These are phyloP conservation scores for Eremomyces bilateralis DNA, from an alignment of 495 filamentous ascomycete species.

Conservation along the genomic window DNA sequence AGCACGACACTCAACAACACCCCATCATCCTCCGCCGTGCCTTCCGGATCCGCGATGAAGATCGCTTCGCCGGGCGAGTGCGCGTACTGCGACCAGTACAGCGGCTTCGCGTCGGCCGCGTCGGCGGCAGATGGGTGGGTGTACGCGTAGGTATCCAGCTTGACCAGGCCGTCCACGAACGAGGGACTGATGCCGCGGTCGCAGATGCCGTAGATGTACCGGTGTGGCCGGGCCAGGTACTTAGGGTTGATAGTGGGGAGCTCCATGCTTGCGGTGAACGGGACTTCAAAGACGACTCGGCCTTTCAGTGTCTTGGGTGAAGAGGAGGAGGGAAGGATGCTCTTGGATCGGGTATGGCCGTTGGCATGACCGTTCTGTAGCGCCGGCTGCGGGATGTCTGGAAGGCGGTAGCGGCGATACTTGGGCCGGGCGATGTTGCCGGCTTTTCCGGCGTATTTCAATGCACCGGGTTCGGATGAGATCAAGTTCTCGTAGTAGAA, in stretches of 20 bases:
- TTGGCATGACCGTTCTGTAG: no score
- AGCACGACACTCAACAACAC: constrained; percentile 51
- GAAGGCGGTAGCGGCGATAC: constrained; percentile 27
- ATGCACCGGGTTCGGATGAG: constrained; percentile 1
- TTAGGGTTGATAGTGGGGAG: constrained; percentile 41
- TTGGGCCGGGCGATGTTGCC: constrained; percentile 14
- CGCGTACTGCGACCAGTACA: constrained; percentile 33
- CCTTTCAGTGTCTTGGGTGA: no score
- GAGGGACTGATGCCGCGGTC: constrained; percentile 36
- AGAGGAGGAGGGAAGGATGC: no score
- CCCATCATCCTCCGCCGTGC: constrained; percentile 42
- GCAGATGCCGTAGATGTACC: constrained; percentile 41
- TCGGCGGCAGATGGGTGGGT: no score
- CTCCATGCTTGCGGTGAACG: constrained; percentile 2
- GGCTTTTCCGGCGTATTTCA: constrained; percentile 6
- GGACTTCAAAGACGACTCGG: not conserved
- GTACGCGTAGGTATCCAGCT: constrained; percentile 38
- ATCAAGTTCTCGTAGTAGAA: constrained; percentile 35
- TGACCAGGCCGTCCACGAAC: constrained; percentile 43
- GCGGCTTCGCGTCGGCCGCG: no score
- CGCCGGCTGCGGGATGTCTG: constrained; percentile 12
- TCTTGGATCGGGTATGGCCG: no score
- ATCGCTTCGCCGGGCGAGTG: constrained; percentile 57
- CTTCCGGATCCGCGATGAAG: constrained; percentile 35
- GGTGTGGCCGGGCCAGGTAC: constrained; percentile 29